Evolutionary conservation across 2,329 filamentous ascomycete genomes (phyloP), one percentile per base, ranked within the genome.

Genomic region (Allantophomopsis lycopodina): DNA sequence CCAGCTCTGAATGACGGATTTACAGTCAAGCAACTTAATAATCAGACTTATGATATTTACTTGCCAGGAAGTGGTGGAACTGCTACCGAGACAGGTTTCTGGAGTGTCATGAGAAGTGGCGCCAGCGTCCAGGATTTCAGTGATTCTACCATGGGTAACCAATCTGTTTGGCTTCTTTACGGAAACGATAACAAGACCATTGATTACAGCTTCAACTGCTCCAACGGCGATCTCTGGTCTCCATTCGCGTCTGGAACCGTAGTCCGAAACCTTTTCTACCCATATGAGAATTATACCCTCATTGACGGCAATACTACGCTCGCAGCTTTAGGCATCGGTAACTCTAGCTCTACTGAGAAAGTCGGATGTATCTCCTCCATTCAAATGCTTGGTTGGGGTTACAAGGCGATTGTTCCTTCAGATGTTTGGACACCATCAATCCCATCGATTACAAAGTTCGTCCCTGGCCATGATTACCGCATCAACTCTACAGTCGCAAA

Each of bases 191-290:
- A 66, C 43, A 52, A 58, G 4, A 66, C 66, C 0, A 62, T 60
- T 8, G 64, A 64, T 5, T 81, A 76, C 50, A 56, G 57, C 2
- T 78, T 76, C 42, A 65, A 79, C 48, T 80, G 76, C 53, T 44
- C 33, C 17, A 46, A 50, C 35, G 56, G 52, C n/a, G 57, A 63
- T 30, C 62, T 79, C 31, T 58, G 79, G 31, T 59, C 75, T 8
- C 72, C 76, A 0, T 81, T 74, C 42, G 58, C 62, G 11, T 52
- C 56, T 2, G 68, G 64, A 11, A 69, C 65, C 2, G 70, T 62
- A 1, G 74, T 81, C 44, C 73, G 70, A 50, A 79, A 78, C 48
- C 51, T 81, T 11, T 76, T 81, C 52, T 72, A 70, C 49, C 74
- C 75, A 0, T 75, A 72, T 47, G 73, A 78, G 30, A 68, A 74